Conservation (phyloP, 257 asterid species). For the Ophiorrhiza pumila region DNA sequence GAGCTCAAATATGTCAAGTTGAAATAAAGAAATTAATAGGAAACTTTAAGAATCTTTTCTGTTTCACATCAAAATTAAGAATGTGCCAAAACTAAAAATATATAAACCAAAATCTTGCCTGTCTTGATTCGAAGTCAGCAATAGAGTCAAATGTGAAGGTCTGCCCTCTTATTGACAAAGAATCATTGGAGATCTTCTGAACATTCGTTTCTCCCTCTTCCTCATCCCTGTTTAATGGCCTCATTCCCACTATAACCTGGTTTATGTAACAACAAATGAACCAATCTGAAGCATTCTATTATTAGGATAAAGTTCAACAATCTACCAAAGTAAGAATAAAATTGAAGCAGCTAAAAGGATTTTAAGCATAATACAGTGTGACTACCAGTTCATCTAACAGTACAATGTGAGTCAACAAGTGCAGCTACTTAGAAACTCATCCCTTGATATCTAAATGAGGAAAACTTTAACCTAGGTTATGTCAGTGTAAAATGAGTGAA, state of each 20-base stretch:
- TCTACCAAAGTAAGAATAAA: no score
- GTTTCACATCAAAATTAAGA: background rate
- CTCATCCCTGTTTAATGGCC: slow-evolving; percentile 69
- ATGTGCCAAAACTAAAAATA: no score
- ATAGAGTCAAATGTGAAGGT: slow-evolving; percentile 82
- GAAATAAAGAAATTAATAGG: slow-evolving; percentile 27
- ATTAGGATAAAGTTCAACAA: no score
- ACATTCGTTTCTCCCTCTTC: slow-evolving; percentile 62
- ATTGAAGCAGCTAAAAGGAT: no score
- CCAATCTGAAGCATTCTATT: no score
- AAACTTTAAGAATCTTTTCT: slow-evolving; percentile 13
- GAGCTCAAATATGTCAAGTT: slow-evolving; percentile 82
- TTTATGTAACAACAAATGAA: no score
- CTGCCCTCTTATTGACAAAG: slow-evolving; percentile 71
- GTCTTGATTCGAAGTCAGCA: slow-evolving; percentile 70
- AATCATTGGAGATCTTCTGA: slow-evolving; percentile 60
- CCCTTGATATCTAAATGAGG: no score
- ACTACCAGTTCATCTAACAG: no score
- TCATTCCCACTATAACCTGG: no score
- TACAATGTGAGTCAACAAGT: no score
- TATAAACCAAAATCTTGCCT: slow-evolving; percentile 71
- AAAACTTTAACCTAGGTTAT: slow-evolving; percentile 83
- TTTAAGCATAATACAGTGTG: no score
- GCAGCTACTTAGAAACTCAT: no score
- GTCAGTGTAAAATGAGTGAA: background rate